Conservation (phyloP, 2,329 filamentous ascomycete genomes). For the Fusarium clavum region DNA sequence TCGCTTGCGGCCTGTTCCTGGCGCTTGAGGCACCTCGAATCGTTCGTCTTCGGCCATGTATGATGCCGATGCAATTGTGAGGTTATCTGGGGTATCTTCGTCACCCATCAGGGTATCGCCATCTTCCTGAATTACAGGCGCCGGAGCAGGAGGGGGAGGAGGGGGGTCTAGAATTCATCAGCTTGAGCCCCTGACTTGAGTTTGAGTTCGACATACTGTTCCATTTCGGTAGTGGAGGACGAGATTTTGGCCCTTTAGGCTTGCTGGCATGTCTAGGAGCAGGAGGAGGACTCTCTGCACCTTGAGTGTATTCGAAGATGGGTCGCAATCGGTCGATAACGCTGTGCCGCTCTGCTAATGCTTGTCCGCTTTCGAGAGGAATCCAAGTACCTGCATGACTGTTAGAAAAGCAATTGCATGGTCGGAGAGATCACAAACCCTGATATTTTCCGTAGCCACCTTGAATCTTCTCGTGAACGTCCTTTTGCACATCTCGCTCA, state of each 20-base stretch:
- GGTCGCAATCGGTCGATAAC: conserved; percentile 83
- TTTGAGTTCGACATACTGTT: conserved; percentile 44
- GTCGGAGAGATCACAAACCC: conserved; percentile 62
- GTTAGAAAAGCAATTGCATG: conserved; percentile 7
- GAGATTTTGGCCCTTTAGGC: conserved; percentile 76
- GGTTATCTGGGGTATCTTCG: conserved; percentile 85
- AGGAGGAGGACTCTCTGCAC: conserved; percentile 88
- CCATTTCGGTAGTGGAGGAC: conserved; percentile 69
- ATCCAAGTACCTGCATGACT: conserved; percentile 85
- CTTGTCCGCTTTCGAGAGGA: conserved; percentile 82
- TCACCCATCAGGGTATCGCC: conserved; percentile 74
- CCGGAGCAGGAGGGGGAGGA: conserved; percentile 40
- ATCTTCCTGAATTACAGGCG: conserved; percentile 61
- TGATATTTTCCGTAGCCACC: conserved; percentile 99
- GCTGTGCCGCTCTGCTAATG: conserved; percentile 87
- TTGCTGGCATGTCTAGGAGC: conserved; percentile 93
- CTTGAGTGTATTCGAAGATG: conserved; percentile 91
- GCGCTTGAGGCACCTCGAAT: conserved; percentile 74
- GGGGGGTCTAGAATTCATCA: conserved; percentile 40
- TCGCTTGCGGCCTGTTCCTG: conserved; percentile 75
- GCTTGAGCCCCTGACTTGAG: not conserved
- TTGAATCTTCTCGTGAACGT: conserved; percentile 96
- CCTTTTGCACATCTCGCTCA: conserved; percentile 96
- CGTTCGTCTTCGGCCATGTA: conserved; percentile 87
- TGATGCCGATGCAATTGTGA: conserved; percentile 84